Base-by-base conservation (phyloP, 225 moss, liverwort and hornwort species). In the Sphagnum contortum region DNA sequence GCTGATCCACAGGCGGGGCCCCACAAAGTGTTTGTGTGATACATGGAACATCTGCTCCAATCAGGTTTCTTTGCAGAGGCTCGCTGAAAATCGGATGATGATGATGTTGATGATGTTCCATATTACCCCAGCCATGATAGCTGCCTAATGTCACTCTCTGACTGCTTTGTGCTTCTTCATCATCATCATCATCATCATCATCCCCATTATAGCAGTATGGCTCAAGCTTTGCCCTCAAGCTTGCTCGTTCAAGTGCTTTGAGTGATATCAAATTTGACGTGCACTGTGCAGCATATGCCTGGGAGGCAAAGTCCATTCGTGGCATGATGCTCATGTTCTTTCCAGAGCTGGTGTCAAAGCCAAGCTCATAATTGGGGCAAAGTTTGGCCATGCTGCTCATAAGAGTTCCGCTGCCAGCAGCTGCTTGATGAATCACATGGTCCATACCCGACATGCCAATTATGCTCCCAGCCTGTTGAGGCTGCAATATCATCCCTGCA, bases 211-310 rank as follows among this genome's bases (percentile, higher is more conserved):
- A 46, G 4, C 64, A 69, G 8, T 76, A 72, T 13, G 84, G 84
- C 72, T 85, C 84, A 11, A 67, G 47, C 76, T 85, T 85, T 6
- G 84, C 69, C 44, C 78, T 75, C 70, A 79, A 14, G 64, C 75
- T 46, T 57, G 75, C 6, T 6, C 79, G 83, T 47, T 76, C 66
- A 47, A 62, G 59, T 7, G 72, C 12, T 63, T 71, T 79, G 47
- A 57, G 65, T 3, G 68, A 52, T 62, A 49, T 59, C 58, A 66
- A 47, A 63, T 45, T 57, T 4, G 83, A 29, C 62, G 29, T 29
- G 29, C 29, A 29, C 29, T 47, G 29, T 68, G 75, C 71, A 66
- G 11, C 65, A 71, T 60, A 29, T 63, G 65, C 29, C 46, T 73
- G 81, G 48, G 70, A 76, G 70, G 57, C 64, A 13, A 77, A 75